Evolutionary conservation across 805 yeast species (phyloP).

Genomic region (Ogataea neopini): DNA sequence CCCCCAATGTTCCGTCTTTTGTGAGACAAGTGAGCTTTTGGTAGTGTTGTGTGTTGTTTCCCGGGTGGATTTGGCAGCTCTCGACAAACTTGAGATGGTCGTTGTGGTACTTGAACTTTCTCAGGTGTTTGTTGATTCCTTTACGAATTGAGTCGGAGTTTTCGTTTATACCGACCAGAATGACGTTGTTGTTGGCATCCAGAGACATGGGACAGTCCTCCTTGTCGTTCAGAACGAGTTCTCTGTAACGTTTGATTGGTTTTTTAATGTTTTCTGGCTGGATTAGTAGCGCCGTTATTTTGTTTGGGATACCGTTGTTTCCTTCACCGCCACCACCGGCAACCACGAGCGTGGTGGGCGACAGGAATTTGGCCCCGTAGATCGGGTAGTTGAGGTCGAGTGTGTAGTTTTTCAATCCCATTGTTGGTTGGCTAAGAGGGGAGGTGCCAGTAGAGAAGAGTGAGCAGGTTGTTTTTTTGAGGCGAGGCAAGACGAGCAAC

Average conservation of each 20-base stretch:
- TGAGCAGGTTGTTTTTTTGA: neutral
- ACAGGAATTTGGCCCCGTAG: slow-evolving; percentile 72
- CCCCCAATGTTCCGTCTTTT: slow-evolving; percentile 61
- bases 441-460: neutral
- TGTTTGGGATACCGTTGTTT: slow-evolving; percentile 83
- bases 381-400: slow-evolving; percentile 66
- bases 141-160: slow-evolving; percentile 55
- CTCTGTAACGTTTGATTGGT: slow-evolving; percentile 60
- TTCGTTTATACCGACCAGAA: slow-evolving; percentile 79
- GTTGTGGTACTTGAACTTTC: slow-evolving; percentile 60
- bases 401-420: slow-evolving; percentile 25
- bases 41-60: slow-evolving; percentile 54
- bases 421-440: slow-evolving; percentile 18
- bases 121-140: slow-evolving; percentile 68
- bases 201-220: slow-evolving; percentile 91
- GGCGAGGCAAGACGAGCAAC: neutral
- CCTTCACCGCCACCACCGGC: slow-evolving; percentile 98
- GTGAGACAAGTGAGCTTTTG: slow-evolving; percentile 63
- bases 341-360: slow-evolving; percentile 59
- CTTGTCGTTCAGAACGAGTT: slow-evolving; percentile 48
- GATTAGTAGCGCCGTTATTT: slow-evolving; percentile 64
- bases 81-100: slow-evolving; percentile 62
- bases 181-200: slow-evolving; percentile 53
- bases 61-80: slow-evolving; percentile 57
- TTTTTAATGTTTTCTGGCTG: slow-evolving; percentile 50